Evolutionary conservation across 805 yeast genomes (phyloP), one percentile per base, ranked within the genome.

Genomic region (Candida sanyiensis): DNA sequence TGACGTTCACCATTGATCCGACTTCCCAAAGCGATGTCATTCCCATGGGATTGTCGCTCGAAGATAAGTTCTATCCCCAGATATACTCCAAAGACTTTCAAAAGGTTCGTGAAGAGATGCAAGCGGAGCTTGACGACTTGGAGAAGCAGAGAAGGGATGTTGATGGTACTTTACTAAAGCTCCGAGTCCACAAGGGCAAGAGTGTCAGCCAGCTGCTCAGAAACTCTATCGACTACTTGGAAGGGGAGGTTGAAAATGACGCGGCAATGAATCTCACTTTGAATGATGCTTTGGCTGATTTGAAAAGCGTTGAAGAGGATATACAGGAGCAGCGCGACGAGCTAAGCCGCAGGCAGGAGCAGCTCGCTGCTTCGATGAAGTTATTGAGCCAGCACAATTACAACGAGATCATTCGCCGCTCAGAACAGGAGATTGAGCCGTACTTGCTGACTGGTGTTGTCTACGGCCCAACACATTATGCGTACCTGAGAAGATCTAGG

Each of bases 401-500:
- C 12, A 49, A 59, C 6, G 37, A 28, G 6, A 33, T 64, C 5
- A 28, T 65, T 23, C 45, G 49, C 3, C 46, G 47, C 4, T 30
- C 40, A 12, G 53, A 51, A 10, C 36, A 28, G 2, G 35, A 44
- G 11, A 32, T 57, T 10, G 70, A 66, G 20, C 69, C 70, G 5
- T 66, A 65, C 56, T 37, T 65, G 6, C 45, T 69, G 3, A 52
- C 54, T 10, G 72, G 72, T 18, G 58, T 63, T 3, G 52, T 67
- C 3, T 30, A 66, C 9, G 56, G 51, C 28, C 57, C 59, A 8
- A 40, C 46, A 5, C 56, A 56, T 17, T 67, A 60, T 42, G 64
- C 54, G 24, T 64, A 52, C 37, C 37, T 54, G 33, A 55, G 47
- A 28, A 51, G 45, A 19, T 13, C 28, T 5, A 40, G 36, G 16